phyloP scores from a whole-genome alignment of 2,329 filamentous ascomycete genomes.

The Neurospora sp. region DNA sequence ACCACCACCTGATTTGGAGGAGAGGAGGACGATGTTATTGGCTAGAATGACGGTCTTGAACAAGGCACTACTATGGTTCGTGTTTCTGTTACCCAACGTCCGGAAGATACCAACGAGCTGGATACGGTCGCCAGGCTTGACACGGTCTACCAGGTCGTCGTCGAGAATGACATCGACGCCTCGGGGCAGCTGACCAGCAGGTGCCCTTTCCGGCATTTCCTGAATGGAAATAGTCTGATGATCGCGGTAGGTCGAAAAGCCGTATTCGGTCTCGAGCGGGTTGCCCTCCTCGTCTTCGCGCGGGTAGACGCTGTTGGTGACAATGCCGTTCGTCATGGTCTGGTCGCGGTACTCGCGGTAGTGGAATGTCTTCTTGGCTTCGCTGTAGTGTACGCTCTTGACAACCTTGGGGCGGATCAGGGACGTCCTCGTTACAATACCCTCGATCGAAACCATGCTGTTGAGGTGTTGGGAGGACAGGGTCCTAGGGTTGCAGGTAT shows the following conservation, averaged over 20 bases:
- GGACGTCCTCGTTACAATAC: conserved; percentile 93
- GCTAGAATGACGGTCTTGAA: conserved; percentile 92
- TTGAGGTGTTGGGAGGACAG: conserved; percentile 84
- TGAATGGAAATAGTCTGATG: conserved; percentile 98
- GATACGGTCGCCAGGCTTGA: conserved; percentile 92
- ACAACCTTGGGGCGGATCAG: conserved; percentile 95
- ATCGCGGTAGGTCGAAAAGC: conserved; percentile 89
- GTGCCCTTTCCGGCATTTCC: conserved; percentile 96
- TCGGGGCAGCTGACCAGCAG: conserved; percentile 87
- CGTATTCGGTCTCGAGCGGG: conserved; percentile 87
- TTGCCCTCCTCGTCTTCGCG: conserved; percentile 91
- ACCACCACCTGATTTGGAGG: conserved; percentile 90
- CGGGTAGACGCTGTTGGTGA: conserved; percentile 86
- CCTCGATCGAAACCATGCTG: conserved; percentile 93
- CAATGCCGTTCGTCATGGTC: conserved; percentile 89
- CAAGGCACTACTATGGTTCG: conserved; percentile 78
- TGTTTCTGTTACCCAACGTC: conserved; percentile 89
- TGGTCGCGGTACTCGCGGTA: conserved; percentile 90
- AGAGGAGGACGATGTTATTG: conserved; percentile 90
- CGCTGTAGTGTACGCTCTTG: conserved; percentile 95
- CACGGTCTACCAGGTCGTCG: conserved; percentile 88
- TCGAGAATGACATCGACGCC: conserved; percentile 95
- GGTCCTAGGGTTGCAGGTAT: conserved; percentile 88
- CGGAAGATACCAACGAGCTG: conserved; percentile 95
- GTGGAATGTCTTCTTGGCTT: conserved; percentile 75